Evolutionary conservation across 75 land plant species (phyloP).

Genomic region (Picea glauca): DNA sequence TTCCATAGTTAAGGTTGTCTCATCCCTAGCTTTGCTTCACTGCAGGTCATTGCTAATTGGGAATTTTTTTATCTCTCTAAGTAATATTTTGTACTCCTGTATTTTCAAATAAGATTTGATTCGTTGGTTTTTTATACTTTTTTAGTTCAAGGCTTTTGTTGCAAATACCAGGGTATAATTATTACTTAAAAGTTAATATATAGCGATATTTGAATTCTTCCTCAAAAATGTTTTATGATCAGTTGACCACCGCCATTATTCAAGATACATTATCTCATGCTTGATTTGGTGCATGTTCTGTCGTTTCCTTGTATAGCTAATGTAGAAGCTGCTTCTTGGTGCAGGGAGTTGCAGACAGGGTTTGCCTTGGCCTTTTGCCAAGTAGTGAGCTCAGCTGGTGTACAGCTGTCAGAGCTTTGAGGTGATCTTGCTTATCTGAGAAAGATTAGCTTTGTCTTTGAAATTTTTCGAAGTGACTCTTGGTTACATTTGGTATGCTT

Average conservation of each 20-base stretch:
- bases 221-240: neutral
- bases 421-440: slow-evolving; percentile 33
- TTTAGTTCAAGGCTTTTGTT: neutral
- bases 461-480: neutral
- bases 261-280: neutral
- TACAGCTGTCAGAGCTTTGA: slow-evolving; percentile 73
- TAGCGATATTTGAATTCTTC: neutral
- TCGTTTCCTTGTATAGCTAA: neutral
- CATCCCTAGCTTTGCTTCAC: neutral
- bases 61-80: neutral
- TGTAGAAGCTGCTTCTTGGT: neutral
- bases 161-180: neutral
- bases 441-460: neutral
- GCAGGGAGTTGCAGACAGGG: slow-evolving; percentile 89
- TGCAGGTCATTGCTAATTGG: neutral
- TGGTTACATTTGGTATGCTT: neutral
- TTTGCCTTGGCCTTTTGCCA: slow-evolving; percentile 90
- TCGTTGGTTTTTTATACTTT: neutral
- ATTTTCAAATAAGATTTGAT: neutral
- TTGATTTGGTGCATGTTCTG: neutral
- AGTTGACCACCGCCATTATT: neutral
- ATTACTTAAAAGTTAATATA: neutral
- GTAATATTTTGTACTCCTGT: neutral
- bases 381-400: slow-evolving; percentile 85
- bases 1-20: neutral